Base-by-base conservation (phyloP, 768 basidiomycete species). In the Dacryopinax primogenitus region DNA sequence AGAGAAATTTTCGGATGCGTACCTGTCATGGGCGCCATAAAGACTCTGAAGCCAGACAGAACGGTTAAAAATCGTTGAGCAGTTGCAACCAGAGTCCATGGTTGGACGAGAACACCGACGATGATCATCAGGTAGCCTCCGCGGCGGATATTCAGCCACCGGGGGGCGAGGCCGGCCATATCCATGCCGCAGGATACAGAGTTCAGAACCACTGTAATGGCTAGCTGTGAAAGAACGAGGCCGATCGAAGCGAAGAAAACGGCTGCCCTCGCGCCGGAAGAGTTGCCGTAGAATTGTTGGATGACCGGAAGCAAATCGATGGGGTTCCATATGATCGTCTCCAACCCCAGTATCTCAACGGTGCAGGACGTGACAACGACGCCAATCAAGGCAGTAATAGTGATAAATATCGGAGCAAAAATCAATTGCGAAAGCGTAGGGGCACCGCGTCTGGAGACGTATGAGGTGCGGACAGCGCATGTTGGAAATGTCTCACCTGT, bases 161-260 rank as follows among this genome's bases (percentile, higher is more conserved):
- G 16, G 3, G 61, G 65, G 1, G 47, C 28, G 11, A 47, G 64
- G 33, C 34, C 47, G 32, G 28, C 47, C 41, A 63, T 35, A 26
- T 41, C 35, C 69, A 63, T 64, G 26, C 63, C 63, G 63, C 36
- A 39, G 28, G 63, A 63, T 2, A 63, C 63, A 12, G 36, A 39
- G 63, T 63, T 63, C 63, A 63, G 63, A 3, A 63, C 63, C 13
- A 63, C 63, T 11, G 35, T 63, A 28, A 63, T 63, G 34, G 63
- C 62, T 3, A 58, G 51, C 51, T 58, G 51, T 3, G 51, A 58
- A 23, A 58, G 18, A 3, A 58, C 51, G 21, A 58, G 51, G 30
- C 51, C 51, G 51, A 58, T 58, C 13, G 51, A 58, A 18, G 51
- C 51, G 51, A 63, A 63, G 63, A 63, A 63, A n/a, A 63, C 63